Base-by-base conservation (phyloP, 441 rosid species). In the Corymbia calophylla region DNA sequence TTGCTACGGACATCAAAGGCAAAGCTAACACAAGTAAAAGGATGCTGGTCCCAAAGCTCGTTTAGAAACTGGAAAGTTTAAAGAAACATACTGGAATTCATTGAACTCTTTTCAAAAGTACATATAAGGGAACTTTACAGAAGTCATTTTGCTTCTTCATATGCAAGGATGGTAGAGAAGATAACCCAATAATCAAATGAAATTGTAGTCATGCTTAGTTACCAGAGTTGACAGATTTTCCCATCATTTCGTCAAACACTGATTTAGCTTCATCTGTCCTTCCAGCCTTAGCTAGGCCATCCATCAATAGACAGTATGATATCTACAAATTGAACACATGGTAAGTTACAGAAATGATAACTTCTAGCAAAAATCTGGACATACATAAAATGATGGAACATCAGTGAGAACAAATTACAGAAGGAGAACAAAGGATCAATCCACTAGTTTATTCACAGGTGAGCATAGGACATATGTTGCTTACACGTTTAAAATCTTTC, bases 271-370 rank as follows among this genome's bases (percentile, higher is more conserved):
- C 97, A 88, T 96, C 96, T 89, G 95, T 91, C 88, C 39, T 92
- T 49, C 98, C 97, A 87, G 96, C 91, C 93, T 98, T 98, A 32
- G 98, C 95, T 91, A 98, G 92, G 89, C 97, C 97, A 91, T 98
- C 99, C 98, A 98, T 97, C 94, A 98, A 89, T 92, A 94, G 89
- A 94, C 99, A 97, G 88, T 95, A 98, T 21, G 99, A 97, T 95
- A 97, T 96, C 99, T 98, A 91, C 86, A 93, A 88, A 93, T 66
- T 18, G 48, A 88, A 88, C 64, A 53, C 27, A 58, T 23, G 62
- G 56, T 51, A 87, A 93, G 90, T 32, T 88, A 70, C 27, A 89
- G 54, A 73, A 29, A 51, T 66, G 85, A 86, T 73, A 87, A 53
- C 49, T 56, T n/a, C 54, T 29, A 90, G 88, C 15, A 62, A 80